These are phyloP conservation scores for Podila minutissima DNA, from an alignment of 192 early-diverging fungal species.

Conservation along the genomic window DNA sequence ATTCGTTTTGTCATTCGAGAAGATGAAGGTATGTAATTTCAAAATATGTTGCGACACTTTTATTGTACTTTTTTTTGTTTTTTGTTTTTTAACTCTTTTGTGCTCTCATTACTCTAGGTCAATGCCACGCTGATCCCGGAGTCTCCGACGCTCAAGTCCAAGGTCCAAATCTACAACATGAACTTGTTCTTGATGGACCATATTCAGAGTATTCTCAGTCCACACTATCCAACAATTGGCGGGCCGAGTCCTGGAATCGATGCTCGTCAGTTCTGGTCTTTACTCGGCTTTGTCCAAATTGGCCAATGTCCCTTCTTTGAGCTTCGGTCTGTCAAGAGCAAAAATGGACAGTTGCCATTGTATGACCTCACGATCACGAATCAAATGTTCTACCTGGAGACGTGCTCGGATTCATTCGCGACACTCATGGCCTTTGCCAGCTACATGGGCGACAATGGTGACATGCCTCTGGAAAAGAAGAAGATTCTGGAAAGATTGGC, in stretches of 20 bases:
- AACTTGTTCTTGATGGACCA: conserved; percentile 64
- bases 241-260: conserved; percentile 16
- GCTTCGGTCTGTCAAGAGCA: conserved; percentile 40
- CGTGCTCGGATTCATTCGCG: conserved; percentile 74
- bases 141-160: conserved; percentile 66
- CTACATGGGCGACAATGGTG: conserved; percentile 53
- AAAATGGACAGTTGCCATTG: conserved; percentile 31
- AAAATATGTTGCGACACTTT: background rate
- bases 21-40: conserved; percentile 61
- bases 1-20: conserved; percentile 63
- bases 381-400: conserved; percentile 67
- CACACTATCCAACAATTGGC: conserved; percentile 28
- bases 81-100: too few relatives aligned
- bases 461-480: conserved; percentile 45
- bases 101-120: conserved; percentile 31
- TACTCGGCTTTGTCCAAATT: conserved; percentile 24
- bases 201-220: conserved; percentile 31
- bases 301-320: conserved; percentile 48
- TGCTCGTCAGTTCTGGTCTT: conserved; percentile 37
- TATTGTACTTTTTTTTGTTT: background rate
- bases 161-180: conserved; percentile 60
- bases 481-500: conserved; percentile 25
- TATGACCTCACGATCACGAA: conserved; percentile 66
- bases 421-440: conserved; percentile 61
- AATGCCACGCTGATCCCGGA: conserved; percentile 67